phyloP scores from a whole-genome alignment of 768 basidiomycete genomes.

The Hirschioporus abietinus region DNA sequence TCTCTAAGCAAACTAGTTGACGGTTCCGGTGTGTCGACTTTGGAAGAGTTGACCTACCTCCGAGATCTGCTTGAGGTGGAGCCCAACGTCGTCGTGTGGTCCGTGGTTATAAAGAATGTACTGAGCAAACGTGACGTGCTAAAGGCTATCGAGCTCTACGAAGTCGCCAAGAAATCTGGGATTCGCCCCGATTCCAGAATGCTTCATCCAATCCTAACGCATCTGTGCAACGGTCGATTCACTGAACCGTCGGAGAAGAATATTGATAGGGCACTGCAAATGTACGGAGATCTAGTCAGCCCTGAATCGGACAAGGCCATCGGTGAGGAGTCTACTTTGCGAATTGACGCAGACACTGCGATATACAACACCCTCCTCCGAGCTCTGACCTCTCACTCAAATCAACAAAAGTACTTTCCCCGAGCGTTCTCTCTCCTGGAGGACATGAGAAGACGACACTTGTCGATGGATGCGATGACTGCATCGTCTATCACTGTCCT shows the following conservation, averaged over 20 bases:
- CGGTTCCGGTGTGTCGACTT: slow-evolving; percentile 25
- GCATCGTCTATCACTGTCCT: slow-evolving; percentile 51
- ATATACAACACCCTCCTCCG: slow-evolving; percentile 45
- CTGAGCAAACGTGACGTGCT: slow-evolving; percentile 31
- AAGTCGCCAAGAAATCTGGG: slow-evolving; percentile 36
- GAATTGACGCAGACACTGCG: slow-evolving; percentile 31
- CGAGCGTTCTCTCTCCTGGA: slow-evolving; percentile 47
- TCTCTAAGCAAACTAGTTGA: slow-evolving; percentile 40
- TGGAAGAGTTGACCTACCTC: slow-evolving; percentile 37
- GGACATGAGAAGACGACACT: slow-evolving; percentile 55
- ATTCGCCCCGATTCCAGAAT: slow-evolving; percentile 45
- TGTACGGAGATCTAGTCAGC: slow-evolving; percentile 45
- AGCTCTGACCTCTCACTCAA: slow-evolving; percentile 31
- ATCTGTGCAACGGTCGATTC: slow-evolving; percentile 38
- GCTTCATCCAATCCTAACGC: slow-evolving; percentile 49
- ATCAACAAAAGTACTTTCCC: slow-evolving; percentile 43
- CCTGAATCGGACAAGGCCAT: slow-evolving; percentile 7
- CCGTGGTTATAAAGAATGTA: slow-evolving; percentile 48
- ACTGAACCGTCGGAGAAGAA: slow-evolving; percentile 31
- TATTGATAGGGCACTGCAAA: slow-evolving; percentile 47
- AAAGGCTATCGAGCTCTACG: slow-evolving; percentile 47
- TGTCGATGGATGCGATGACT: slow-evolving; percentile 41
- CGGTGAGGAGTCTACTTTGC: background rate
- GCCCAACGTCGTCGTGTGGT: slow-evolving; percentile 45
- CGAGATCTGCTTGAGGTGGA: slow-evolving; percentile 36